Conservation (phyloP, 345 rosid genomes). For the Eucalyptus tenuipes region DNA sequence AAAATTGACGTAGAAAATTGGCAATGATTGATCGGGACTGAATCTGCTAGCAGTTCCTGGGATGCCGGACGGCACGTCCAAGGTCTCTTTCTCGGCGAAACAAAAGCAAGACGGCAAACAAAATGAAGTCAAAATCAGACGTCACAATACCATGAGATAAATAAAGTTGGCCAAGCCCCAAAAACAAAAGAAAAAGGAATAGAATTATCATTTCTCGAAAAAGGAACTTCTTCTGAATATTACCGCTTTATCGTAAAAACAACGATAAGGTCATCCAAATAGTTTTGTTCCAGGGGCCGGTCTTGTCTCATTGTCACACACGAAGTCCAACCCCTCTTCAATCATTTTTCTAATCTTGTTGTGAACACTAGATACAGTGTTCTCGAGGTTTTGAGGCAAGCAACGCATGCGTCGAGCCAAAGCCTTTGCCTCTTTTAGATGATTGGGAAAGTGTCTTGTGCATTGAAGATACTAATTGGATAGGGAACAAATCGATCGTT, state of each 20-base stretch:
- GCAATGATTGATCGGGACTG: background rate
- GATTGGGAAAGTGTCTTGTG: background rate
- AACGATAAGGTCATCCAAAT: background rate
- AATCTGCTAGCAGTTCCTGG: background rate
- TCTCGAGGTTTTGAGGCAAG: background rate
- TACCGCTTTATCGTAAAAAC: background rate
- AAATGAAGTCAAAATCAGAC: background rate
- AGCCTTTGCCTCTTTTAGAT: background rate
- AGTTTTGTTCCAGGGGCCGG: background rate
- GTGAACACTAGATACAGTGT: background rate
- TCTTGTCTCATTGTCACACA: background rate
- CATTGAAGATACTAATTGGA: background rate
- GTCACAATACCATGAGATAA: background rate
- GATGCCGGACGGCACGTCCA: background rate
- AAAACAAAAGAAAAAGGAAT: background rate
- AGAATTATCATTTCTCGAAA: background rate
- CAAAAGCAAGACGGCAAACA: background rate
- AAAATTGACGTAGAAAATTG: background rate
- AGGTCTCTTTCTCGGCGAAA: background rate
- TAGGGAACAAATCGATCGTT: background rate
- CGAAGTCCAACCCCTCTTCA: background rate
- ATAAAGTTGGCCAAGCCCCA: background rate
- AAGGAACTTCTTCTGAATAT: background rate
- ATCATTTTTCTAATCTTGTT: background rate
- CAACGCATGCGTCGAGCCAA: background rate